Base-by-base conservation (phyloP, 116 monocot species). In the Iris pallida region DNA sequence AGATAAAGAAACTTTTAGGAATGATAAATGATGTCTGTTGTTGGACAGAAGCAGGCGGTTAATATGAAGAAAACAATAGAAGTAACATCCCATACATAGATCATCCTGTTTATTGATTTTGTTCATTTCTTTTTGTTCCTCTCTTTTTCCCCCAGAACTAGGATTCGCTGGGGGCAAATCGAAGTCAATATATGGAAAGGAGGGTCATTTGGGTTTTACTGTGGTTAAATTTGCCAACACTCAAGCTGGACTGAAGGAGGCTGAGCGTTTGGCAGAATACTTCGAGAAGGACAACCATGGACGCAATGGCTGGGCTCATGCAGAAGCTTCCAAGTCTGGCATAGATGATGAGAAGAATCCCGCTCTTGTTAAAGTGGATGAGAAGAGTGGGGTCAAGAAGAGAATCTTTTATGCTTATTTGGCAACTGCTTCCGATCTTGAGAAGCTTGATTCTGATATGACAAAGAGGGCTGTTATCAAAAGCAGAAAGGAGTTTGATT, bases 331-430 rank as follows among this genome's bases (percentile, higher is more conserved):
- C 53, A 73, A 60, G 7, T 65, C 73, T 8, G 70, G 75, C 9
- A 45, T 20, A 13, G 76, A 73, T 43, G 83, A 74, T 30, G 90
- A 92, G 10, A 74, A 77, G 61, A 92, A 88, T 55, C 83, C 86
- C 7, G 65, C 73, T 40, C 57, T 91, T 42, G 78, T 91, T 48
- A 76, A 82, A 67, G 57, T 78, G 42, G 87, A 92, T 42, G 83
- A 83, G 61, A 84, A 78, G 75, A 78, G 91, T 11, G 87, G 86
- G 4, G 92, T 89, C 61, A 87, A 80, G 77, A 83, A 81, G 79
- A 84, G 87, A 47, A 65, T 89, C 53, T 76, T 98, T 18, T 98
- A 93, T 79, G 98, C 90, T 12, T 90, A 86, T 54, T 59, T 98
- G 76, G 88, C 84, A 68, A 86, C 70, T 10, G 88, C 86, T 12